A percentile compares a stretch with the other conserved stretches of the same genome.
Conservation (phyloP, 139 green algal species). For the Micractinium sp. region DNA sequence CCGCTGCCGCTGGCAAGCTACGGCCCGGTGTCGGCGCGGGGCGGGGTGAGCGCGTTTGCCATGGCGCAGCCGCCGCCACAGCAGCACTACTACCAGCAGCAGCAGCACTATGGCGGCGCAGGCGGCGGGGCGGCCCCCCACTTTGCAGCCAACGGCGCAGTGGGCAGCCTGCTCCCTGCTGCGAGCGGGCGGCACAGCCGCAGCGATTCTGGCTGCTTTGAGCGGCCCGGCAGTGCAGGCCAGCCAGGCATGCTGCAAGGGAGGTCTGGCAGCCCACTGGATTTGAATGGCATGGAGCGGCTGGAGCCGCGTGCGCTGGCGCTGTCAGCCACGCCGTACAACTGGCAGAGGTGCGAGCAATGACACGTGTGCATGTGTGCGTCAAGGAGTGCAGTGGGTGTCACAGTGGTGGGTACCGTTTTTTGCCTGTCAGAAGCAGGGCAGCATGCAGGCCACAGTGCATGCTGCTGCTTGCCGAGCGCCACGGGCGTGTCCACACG, state of each 20-base stretch:
- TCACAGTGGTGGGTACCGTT: too few relatives aligned
- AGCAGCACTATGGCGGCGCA: not conserved
- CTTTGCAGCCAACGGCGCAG: not conserved
- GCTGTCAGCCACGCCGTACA: constrained; percentile 36
- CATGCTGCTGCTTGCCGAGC: not conserved
- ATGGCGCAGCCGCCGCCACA: not conserved
- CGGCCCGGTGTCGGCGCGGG: not conserved
- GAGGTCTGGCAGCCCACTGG: not conserved
- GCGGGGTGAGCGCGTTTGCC: not conserved
- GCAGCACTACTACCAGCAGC: not conserved
- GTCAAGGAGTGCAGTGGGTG: not conserved
- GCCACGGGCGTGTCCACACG: not conserved
- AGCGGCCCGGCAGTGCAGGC: constrained; percentile 11
- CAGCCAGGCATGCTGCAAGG: not conserved
- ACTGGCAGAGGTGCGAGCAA: constrained; percentile 24
- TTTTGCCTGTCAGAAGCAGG: too few relatives aligned
- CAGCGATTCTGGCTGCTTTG: not conserved
- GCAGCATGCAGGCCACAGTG: too few relatives aligned
- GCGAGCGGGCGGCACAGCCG: constrained; percentile 7
- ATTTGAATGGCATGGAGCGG: constrained; percentile 12
- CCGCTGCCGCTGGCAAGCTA: not conserved
- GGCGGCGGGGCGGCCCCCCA: not conserved
- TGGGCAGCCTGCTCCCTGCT: not conserved
- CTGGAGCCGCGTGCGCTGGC: not conserved
- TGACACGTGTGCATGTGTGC: not conserved